Evolutionary conservation across 441 rosid genomes (phyloP), one percentile per base, ranked within the genome.

Genomic region (Pelargonium australe): DNA sequence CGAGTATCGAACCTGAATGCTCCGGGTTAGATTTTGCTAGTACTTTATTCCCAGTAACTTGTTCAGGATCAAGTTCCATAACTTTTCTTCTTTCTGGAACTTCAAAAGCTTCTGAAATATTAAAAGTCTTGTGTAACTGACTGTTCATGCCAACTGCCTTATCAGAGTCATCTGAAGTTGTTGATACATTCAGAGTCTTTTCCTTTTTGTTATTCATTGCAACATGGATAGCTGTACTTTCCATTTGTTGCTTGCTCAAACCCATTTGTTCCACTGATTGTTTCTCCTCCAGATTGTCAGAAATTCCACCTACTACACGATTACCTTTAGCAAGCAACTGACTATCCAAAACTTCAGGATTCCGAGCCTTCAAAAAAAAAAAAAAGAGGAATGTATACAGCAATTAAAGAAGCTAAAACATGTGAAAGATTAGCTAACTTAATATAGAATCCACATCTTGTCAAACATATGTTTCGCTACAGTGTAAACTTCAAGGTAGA

Each of bases 1-100:
- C 95, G 63, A 92, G 87, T 78, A 90, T 84, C 70, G 97, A 85
- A 70, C 85, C 75, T 70, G 87, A 79, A 64, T 77, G 69, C 49
- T 72, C 76, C 28, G 79, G 78, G 37, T 70, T 78, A n/a, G 86
- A 72, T 68, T 67, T 81, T 47, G 77, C 86, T 57, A 65, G 70
- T 74, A 71, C 70, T 80, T 83, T 76, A 76, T 75, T 76, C 63
- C 64, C 75, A 34, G 65, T 74, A 68, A 74, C 71, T 70, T 75
- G 75, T 69, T 68, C 70, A 43, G 74, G 76, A 78, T 80, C 84
- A 77, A 77, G 83, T 68, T 84, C 87, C 63, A 72, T 65, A 44
- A 74, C 73, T 68, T 72, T 75, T 77, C 70, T 76, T 62, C 74
- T 85, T 34, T 76, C 75, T 28, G 79, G 73, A 66, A 70, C 69